These are phyloP conservation scores for Sphaerobolus stellatus DNA, from an alignment of 1,284 basidiomycete species.

Conservation along the genomic window DNA sequence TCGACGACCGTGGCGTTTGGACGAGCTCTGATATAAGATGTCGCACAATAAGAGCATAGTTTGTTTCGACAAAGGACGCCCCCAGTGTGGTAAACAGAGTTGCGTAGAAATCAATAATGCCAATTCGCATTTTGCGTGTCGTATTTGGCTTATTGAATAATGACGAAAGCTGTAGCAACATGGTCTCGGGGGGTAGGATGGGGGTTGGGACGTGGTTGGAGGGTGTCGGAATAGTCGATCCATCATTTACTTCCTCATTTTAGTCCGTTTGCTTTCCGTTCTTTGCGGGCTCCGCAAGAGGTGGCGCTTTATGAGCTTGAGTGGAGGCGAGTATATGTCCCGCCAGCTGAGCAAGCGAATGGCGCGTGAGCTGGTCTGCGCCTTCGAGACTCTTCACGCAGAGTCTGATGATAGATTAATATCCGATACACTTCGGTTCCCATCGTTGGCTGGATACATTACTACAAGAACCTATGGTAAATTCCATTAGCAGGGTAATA, in stretches of 20 bases:
- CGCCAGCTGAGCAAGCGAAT: slow-evolving; percentile 74
- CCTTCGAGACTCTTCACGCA: slow-evolving; percentile 78
- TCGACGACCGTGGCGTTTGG: slow-evolving; percentile 49
- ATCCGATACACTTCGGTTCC: slow-evolving; percentile 56
- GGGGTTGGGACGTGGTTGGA: slow-evolving; percentile 61
- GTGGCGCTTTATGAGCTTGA: slow-evolving; percentile 66
- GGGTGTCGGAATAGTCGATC: slow-evolving; percentile 46
- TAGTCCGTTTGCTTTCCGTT: slow-evolving; percentile 54
- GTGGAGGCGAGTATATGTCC: slow-evolving; percentile 85
- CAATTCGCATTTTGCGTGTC: slow-evolving; percentile 73
- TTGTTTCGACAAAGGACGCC: slow-evolving; percentile 73
- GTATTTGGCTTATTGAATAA: slow-evolving; percentile 77
- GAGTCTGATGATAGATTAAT: slow-evolving; percentile 67
- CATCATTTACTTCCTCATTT: slow-evolving; percentile 54
- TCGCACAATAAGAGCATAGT: slow-evolving; percentile 77
- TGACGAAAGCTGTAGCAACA: slow-evolving; percentile 76
- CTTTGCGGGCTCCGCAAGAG: slow-evolving; percentile 56
- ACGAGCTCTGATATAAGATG: slow-evolving; percentile 84
- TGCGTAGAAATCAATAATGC: slow-evolving; percentile 88
- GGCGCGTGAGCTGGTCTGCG: slow-evolving; percentile 83
- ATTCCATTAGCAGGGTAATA: slow-evolving; percentile 13
- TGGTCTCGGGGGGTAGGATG: slow-evolving; percentile 74
- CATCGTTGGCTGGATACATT: slow-evolving; percentile 61
- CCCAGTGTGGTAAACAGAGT: slow-evolving; percentile 79
- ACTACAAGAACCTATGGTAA: slow-evolving; percentile 60